Percentiles rank a stretch among this genome's conserved stretches.
These are phyloP conservation scores for Myotisia sp. DNA, from an alignment of 2,329 filamentous ascomycete genomes.

Conservation along the genomic window DNA sequence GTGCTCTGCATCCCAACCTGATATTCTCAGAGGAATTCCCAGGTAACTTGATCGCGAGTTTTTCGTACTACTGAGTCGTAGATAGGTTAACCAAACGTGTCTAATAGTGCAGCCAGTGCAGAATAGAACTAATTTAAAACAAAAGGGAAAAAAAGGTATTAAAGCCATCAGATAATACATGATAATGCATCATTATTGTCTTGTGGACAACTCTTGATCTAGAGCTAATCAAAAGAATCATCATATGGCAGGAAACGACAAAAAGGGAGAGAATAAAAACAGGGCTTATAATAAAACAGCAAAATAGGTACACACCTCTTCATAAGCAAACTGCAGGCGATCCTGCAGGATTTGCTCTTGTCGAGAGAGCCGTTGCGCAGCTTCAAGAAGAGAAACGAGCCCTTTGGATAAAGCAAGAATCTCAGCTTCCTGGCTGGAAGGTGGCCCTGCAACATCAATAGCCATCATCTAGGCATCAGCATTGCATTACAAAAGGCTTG, in stretches of 20 bases:
- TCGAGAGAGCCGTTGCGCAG: constrained; percentile 25
- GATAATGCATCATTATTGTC: constrained; percentile 49
- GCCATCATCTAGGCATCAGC: not conserved
- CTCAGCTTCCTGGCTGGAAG: constrained; percentile 16
- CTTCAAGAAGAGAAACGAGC: constrained; percentile 31
- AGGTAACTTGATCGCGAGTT: constrained; percentile 20
- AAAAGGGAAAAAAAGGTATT: constrained; percentile 16
- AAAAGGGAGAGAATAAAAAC: constrained; percentile 4
- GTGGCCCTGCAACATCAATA: constrained; percentile 16
- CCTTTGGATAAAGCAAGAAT: constrained; percentile 26
- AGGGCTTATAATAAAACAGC: constrained; percentile 5
- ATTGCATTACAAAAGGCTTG: no score
- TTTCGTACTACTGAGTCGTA: constrained; percentile 24
- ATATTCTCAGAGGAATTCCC: constrained; percentile 15
- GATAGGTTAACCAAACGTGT: constrained; percentile 21
- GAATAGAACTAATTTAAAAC: not conserved
- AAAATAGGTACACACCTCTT: constrained; percentile 24
- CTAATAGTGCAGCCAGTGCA: not conserved
- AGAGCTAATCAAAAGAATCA: constrained; percentile 55
- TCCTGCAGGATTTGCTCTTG: constrained; percentile 27
- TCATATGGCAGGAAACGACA: constrained; percentile 25
- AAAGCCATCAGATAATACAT: constrained; percentile 39
- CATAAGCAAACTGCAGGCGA: constrained; percentile 25
- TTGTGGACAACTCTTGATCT: constrained; percentile 55
- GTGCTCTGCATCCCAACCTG: constrained; percentile 1